phyloP scores from a whole-genome alignment of 331 rosid species.

The Malus hybrid region DNA sequence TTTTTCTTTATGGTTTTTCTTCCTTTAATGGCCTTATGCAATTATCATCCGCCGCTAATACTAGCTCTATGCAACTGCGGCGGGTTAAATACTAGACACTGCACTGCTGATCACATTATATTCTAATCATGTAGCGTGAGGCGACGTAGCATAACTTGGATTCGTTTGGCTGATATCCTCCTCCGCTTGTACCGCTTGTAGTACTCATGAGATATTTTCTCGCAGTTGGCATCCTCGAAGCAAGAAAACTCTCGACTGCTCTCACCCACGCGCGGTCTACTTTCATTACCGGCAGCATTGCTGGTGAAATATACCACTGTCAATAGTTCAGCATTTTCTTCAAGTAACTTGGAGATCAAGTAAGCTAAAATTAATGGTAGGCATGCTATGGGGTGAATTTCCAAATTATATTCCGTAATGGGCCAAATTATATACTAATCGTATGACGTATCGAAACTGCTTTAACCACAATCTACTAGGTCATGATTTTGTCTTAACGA shows the following conservation, averaged over 20 bases:
- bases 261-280: constrained; percentile 13
- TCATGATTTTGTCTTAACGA: background rate
- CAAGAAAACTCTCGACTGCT: constrained; percentile 16
- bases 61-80: background rate
- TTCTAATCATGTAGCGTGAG: background rate
- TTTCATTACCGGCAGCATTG: constrained; percentile 16
- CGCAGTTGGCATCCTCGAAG: background rate
- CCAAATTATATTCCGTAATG: background rate
- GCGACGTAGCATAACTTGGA: background rate
- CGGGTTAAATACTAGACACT: background rate
- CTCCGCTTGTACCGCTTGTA: constrained; percentile 26
- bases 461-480: background rate
- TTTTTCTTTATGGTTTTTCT: too few relatives aligned
- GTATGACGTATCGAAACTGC: background rate
- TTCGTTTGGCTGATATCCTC: background rate
- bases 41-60: background rate
- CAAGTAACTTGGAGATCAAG: background rate
- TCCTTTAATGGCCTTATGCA: background rate
- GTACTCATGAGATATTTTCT: background rate
- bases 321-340: background rate
- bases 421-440: background rate
- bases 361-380: background rate
- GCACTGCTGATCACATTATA: background rate
- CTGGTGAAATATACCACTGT: constrained; percentile 24
- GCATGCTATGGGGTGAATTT: background rate